Base-by-base conservation (phyloP, 768 basidiomycete genomes). In the Trametes meyenii region DNA sequence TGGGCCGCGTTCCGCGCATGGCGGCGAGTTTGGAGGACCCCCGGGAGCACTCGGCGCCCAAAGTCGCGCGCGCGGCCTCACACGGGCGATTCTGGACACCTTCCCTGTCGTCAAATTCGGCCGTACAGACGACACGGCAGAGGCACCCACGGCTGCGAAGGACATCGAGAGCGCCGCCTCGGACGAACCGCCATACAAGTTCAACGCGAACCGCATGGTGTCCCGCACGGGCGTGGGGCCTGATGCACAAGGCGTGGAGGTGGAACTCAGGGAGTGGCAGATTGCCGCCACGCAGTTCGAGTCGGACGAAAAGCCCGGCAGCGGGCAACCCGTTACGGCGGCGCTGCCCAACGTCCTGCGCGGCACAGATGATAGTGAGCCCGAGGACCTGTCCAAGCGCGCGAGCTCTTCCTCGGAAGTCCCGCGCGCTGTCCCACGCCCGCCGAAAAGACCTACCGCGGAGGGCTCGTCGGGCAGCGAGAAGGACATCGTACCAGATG, bases 41-140 rank as follows among this genome's bases (percentile, higher is more conserved):
- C 33, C 78, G 75, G 52, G 72, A 23, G 35, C 50, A 2, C 59
- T 62, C 58, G 61, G 60, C 5, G 79, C 80, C 39, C 88, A 88
- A 69, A 88, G 85, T 51, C 85, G 92, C 3, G 89, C 93, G 0
- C 78, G 84, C n/a, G 95, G 95, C 7, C 80, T 98, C 52, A 90
- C 92, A 1, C 86, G 92, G 19, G 96, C 96, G 19, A 95, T 98
- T 59, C 79, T 98, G 56, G 96, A 98, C 67, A 97, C 95, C 3
- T 98, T 98, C 77, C 95, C 96, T 4, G 77, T 97, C 63, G 88
- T 96, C 75, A 94, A 94, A 72, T 98, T 95, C 67, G 85, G 86
- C 6, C 72, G 69, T 33, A 63, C 62, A 7, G 58, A 66, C 26
- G 51, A 54, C 19, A 36, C 63, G 24, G 39, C 57, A 36, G 51